phyloP scores from a whole-genome alignment of 352 stramenopile genomes.

The Globisporangium orthogonon region DNA sequence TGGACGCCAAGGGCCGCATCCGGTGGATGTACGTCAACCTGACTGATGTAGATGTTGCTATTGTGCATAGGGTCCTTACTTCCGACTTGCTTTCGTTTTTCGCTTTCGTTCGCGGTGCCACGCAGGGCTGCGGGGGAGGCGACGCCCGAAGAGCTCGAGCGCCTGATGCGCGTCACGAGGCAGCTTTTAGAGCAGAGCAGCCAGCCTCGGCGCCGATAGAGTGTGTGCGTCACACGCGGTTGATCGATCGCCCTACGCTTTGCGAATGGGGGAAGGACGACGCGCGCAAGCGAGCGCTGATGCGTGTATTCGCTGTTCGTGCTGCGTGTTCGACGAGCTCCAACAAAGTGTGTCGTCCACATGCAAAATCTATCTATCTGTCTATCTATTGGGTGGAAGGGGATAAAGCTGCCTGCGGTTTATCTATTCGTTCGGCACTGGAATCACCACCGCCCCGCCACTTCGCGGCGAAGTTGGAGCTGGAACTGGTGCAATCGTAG shows the following conservation, averaged over 20 bases:
- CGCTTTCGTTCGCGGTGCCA: background rate
- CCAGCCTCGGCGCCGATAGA: constrained; percentile 26
- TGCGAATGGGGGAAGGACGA: no score
- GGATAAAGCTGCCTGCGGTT: background rate
- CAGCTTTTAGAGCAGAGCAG: constrained; percentile 48
- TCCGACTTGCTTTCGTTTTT: background rate
- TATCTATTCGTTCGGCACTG: background rate
- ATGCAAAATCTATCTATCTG: background rate
- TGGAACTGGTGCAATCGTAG: no score
- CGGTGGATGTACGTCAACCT: constrained; percentile 72
- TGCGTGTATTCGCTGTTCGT: no score
- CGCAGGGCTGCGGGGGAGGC: constrained; percentile 52
- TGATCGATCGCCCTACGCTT: no score
- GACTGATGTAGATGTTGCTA: background rate
- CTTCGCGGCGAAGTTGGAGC: background rate
- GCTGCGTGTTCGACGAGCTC: no score
- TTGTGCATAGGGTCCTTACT: background rate
- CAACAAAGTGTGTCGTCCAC: no score
- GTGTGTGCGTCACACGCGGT: background rate
- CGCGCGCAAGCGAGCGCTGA: no score
- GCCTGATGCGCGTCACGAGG: constrained; percentile 51
- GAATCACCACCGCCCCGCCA: background rate
- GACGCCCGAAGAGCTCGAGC: constrained; percentile 54
- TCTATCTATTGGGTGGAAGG: background rate
- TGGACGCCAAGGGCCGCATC: constrained; percentile 75